Evolutionary conservation across 768 basidiomycete species (phyloP).

Genomic region (Termitomyces sp.): DNA sequence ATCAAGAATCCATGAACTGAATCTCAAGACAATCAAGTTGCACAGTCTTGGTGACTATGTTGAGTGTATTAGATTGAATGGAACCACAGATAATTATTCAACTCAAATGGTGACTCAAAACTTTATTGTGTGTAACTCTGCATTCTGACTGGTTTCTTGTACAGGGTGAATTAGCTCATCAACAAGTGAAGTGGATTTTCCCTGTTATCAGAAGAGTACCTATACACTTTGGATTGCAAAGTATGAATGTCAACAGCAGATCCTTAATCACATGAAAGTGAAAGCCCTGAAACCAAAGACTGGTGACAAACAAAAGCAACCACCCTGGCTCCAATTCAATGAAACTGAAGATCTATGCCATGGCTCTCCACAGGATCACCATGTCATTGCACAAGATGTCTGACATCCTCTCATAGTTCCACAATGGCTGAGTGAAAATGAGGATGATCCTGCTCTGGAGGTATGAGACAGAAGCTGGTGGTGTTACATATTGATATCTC

Average conservation of each 20-base stretch:
- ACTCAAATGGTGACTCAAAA: conserved; percentile 28
- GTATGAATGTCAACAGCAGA: conserved; percentile 5
- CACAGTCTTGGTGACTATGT: conserved; percentile 33
- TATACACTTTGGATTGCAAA: conserved; percentile 19
- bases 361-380: not conserved
- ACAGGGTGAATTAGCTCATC: conserved; percentile 36
- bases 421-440: not conserved
- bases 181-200: conserved; percentile 28
- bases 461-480: not conserved
- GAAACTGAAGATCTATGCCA: not conserved
- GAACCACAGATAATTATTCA: conserved; percentile 33
- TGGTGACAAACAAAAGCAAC: not conserved
- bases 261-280: not conserved
- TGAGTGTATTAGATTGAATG: conserved; percentile 17
- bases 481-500: not conserved
- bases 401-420: not conserved
- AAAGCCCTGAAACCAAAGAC: not conserved
- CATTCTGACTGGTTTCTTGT: not conserved
- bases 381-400: not conserved
- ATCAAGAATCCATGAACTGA: conserved; percentile 13
- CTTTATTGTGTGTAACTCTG: not conserved
- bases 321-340: not conserved
- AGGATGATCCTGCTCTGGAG: not conserved
- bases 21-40: conserved; percentile 28
- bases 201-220: conserved; percentile 22